phyloP scores from a whole-genome alignment of 768 basidiomycete genomes.

The Lactarius deliciosus region DNA sequence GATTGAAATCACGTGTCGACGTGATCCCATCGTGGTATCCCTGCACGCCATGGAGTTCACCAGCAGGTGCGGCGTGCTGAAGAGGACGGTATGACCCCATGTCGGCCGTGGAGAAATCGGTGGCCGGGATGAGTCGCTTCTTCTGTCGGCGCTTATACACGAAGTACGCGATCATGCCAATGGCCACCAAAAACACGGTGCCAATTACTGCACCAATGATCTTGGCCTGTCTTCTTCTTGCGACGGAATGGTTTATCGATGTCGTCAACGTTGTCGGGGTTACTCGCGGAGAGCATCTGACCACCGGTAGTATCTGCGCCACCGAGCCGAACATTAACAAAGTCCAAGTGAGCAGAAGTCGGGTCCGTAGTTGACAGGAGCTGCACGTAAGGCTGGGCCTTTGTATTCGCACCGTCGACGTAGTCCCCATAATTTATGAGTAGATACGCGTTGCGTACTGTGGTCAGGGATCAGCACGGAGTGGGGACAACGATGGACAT shows the following conservation, averaged over 20 bases:
- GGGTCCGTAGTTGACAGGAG: conserved; percentile 57
- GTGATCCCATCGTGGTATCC: conserved; percentile 1
- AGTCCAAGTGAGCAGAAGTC: conserved; percentile 40
- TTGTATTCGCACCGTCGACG: conserved; percentile 42
- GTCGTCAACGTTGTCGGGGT: conserved; percentile 2
- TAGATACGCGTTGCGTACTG: conserved; percentile 67
- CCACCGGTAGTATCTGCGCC: conserved; percentile 25
- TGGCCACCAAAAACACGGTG: neutral
- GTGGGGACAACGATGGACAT: neutral
- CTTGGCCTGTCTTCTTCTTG: neutral
- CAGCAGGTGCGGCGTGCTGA: conserved; percentile 16
- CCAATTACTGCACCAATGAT: conserved; percentile 8
- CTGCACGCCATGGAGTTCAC: conserved; percentile 11
- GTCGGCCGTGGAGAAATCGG: neutral
- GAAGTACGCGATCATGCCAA: neutral
- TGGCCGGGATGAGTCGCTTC: neutral
- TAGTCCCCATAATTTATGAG: conserved; percentile 67
- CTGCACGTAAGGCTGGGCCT: conserved; percentile 58
- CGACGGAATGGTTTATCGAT: neutral
- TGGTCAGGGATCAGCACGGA: neutral
- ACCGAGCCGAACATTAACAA: conserved; percentile 35
- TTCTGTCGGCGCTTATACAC: neutral
- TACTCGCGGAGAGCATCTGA: conserved; percentile 2
- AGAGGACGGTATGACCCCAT: conserved; percentile 18
- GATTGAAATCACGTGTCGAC: neutral